These are phyloP conservation scores for Dothiorella sarmentorum DNA, from an alignment of 2,329 filamentous ascomycete species.

Conservation along the genomic window DNA sequence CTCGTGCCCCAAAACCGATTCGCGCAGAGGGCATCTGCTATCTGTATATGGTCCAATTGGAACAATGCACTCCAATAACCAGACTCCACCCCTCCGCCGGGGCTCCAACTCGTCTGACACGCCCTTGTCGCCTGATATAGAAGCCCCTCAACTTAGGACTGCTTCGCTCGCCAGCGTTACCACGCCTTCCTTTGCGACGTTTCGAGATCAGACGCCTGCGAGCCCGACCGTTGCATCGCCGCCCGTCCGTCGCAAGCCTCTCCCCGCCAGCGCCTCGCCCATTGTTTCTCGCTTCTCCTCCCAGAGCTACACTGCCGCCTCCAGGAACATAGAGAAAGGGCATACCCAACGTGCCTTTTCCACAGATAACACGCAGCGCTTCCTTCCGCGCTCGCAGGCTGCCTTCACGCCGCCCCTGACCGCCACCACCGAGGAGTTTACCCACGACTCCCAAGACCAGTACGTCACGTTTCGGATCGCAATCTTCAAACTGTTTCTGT, in stretches of 20 bases:
- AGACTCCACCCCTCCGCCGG: constrained; percentile 15
- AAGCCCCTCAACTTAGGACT: constrained; percentile 19
- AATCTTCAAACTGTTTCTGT: constrained; percentile 1
- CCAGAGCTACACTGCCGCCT: constrained; percentile 42
- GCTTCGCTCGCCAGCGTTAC: constrained; percentile 40
- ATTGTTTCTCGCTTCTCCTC: constrained; percentile 43
- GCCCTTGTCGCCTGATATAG: constrained; percentile 18
- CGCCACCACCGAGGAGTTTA: constrained; percentile 24
- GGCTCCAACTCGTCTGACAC: constrained; percentile 16
- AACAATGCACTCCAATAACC: constrained; percentile 15
- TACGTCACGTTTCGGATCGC: constrained; percentile 24
- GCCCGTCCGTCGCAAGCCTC: constrained; percentile 51
- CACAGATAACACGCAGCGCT: constrained; percentile 30
- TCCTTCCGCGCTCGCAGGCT: constrained; percentile 26
- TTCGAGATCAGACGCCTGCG: constrained; percentile 41
- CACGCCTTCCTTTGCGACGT: constrained; percentile 43
- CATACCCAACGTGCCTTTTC: constrained; percentile 27
- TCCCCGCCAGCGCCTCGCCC: constrained; percentile 51
- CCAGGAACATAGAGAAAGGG: constrained; percentile 25
- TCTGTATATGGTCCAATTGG: constrained; percentile 15
- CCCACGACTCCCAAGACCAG: constrained; percentile 38
- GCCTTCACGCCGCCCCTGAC: constrained; percentile 30
- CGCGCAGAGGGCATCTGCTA: constrained; percentile 14
- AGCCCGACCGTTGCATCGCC: constrained; percentile 39
- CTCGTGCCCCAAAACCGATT: constrained; percentile 11